Evolutionary conservation across 257 asterid genomes (phyloP).

Genomic region (Parsonsia alboflavescens): DNA sequence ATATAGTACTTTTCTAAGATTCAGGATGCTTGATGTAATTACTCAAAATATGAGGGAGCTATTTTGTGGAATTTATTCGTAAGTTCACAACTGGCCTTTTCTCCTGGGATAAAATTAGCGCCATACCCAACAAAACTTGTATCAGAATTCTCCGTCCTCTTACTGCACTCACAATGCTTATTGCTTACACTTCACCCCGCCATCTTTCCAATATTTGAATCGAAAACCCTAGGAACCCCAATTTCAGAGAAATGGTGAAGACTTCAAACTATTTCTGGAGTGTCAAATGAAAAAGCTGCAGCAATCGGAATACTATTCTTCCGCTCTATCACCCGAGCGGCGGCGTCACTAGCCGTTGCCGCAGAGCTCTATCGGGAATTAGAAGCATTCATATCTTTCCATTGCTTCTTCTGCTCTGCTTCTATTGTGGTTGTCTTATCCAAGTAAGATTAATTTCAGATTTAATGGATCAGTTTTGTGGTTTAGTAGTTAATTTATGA

Average conservation of each 20-base stretch:
- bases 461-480: not conserved
- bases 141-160: not conserved
- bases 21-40: too few species aligned
- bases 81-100: too few species aligned
- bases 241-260: not conserved
- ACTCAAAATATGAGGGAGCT: too few species aligned
- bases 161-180: too few species aligned
- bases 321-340: slow-evolving; percentile 6
- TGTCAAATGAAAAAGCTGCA: not conserved
- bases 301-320: not conserved
- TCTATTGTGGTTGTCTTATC: slow-evolving; percentile 53
- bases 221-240: not conserved
- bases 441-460: slow-evolving; percentile 28
- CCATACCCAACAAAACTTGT: not conserved
- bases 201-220: not conserved
- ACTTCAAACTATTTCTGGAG: not conserved
- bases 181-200: not conserved
- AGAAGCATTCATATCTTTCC: slow-evolving; percentile 42
- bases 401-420: slow-evolving; percentile 30
- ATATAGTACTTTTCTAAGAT: too few species aligned
- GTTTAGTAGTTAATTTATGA: not conserved
- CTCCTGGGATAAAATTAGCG: not conserved
- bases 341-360: not conserved
- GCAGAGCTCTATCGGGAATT: not conserved
- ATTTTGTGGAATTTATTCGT: too few species aligned